Base-by-base conservation (phyloP, 768 basidiomycete species). In the Russula virescens region DNA sequence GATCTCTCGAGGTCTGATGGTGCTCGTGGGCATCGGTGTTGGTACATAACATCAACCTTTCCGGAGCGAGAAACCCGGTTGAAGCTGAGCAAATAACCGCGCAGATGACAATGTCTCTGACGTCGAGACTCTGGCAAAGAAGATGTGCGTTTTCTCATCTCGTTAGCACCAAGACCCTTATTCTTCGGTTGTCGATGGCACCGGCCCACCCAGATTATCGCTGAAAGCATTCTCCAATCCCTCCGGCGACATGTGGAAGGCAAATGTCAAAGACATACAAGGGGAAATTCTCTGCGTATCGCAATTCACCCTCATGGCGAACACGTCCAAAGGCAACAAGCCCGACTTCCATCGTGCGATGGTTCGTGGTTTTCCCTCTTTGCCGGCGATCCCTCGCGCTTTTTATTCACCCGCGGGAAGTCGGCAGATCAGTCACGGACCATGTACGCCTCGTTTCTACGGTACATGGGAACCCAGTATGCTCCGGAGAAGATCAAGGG, bases 211-310 rank as follows among this genome's bases (percentile, higher is more conserved):
- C 70, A 93, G 91, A 68, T 77, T 96, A 5, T 77, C 82, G 26
- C 78, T 95, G 59, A 82, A 88, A 54, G 80, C 87, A 56, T 96
- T 95, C 71, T 79, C 83, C 51, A 84, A 88, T 70, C 76, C 77
- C 10, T 71, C 79, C 1, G 80, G 79, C 6, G 78, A 81, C 60
- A 87, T 88, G 82, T 98, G 96, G 96, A 95, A 91, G 74, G 75
- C 80, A 23, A 91, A 78, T 70, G 88, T 98, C 52, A 89, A 86
- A 74, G 95, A 98, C 66, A 83, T 97, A 25, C 82, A 83, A 25
- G 95, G 94, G 48, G 94, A 96, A 55, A 81, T 99, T 14, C 82
- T 98, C 5, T 98, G 95, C 69, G 93, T 95, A 18, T 94, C 94
- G 1, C 96, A 98, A 68, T 96, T 97, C 73, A 94, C 95, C 2